Conservation (phyloP, 2,329 filamentous ascomycete genomes). For the Raffaelea ambrosiae region DNA sequence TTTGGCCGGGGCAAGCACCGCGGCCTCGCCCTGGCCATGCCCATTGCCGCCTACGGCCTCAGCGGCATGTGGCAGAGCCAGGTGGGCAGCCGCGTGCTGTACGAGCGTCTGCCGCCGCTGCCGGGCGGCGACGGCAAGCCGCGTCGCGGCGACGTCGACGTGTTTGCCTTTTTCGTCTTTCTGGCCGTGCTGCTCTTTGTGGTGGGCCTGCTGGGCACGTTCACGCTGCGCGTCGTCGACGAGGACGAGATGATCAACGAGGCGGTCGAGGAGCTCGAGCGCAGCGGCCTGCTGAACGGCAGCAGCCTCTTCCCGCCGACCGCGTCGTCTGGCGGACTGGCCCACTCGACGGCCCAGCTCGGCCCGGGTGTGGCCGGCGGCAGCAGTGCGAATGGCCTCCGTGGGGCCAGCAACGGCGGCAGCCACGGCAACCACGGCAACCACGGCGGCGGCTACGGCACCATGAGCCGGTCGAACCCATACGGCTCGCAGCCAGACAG, state of each 20-base stretch:
- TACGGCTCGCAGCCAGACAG: background rate
- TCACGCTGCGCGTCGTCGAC: constrained; percentile 70
- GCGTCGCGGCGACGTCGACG: constrained; percentile 54
- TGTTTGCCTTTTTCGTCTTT: constrained; percentile 84
- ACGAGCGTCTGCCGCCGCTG: constrained; percentile 54
- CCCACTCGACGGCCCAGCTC: constrained; percentile 50
- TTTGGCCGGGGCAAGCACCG: constrained; percentile 84
- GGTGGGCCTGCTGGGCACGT: constrained; percentile 64
- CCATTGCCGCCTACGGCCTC: constrained; percentile 86
- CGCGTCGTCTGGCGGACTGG: constrained; percentile 26
- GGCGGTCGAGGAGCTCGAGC: constrained; percentile 82
- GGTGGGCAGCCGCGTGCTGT: constrained; percentile 69
- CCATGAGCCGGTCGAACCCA: constrained; percentile 8
- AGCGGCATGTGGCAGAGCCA: constrained; percentile 97
- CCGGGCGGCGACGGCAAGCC: background rate
- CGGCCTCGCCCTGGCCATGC: constrained; percentile 79
- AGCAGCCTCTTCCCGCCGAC: constrained; percentile 61
- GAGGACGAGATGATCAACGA: constrained; percentile 84
- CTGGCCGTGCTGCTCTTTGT: constrained; percentile 61
- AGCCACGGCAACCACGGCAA: background rate
- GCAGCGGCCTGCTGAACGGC: constrained; percentile 72
- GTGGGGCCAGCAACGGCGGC: constrained; percentile 3
- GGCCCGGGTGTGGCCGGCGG: background rate
- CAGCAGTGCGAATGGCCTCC: background rate
- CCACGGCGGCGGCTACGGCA: constrained; percentile 7